Evolutionary conservation across 2,329 filamentous ascomycete species (phyloP).

Genomic region (Diaporthe ilicicola): DNA sequence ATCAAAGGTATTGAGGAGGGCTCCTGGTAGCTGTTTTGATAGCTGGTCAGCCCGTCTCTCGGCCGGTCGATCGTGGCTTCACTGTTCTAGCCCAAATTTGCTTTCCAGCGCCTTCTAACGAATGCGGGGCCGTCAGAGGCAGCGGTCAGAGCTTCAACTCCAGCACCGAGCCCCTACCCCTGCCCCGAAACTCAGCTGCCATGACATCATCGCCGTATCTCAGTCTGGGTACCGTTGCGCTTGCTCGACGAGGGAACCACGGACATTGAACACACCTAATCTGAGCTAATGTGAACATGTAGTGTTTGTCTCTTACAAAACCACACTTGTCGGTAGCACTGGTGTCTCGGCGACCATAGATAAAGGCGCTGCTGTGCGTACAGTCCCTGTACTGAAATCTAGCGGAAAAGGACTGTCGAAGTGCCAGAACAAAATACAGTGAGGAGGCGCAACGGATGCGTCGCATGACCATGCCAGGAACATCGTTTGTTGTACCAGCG

Average conservation of each 20-base stretch:
- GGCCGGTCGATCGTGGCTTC: background rate
- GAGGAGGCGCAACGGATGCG: background rate
- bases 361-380: background rate
- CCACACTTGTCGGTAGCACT: too few species aligned
- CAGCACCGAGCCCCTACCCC: background rate
- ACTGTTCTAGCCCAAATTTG: background rate
- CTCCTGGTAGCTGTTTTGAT: background rate
- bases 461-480: background rate
- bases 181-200: too few species aligned
- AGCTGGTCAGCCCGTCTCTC: background rate
- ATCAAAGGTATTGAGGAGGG: background rate
- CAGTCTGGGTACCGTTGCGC: background rate
- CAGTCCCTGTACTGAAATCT: too few species aligned
- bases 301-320: background rate
- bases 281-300: too few species aligned
- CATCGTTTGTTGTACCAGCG: background rate
- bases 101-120: conserved; percentile 22
- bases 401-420: too few species aligned
- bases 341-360: background rate
- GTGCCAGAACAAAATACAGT: background rate
- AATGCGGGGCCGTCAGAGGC: conserved; percentile 2
- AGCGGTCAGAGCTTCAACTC: conserved; percentile 8
- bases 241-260: too few species aligned
- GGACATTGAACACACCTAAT: too few species aligned
- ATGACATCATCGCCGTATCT: conserved; percentile 7